These are phyloP conservation scores for Poronia punctata DNA, from an alignment of 495 filamentous ascomycete genomes.

Conservation along the genomic window DNA sequence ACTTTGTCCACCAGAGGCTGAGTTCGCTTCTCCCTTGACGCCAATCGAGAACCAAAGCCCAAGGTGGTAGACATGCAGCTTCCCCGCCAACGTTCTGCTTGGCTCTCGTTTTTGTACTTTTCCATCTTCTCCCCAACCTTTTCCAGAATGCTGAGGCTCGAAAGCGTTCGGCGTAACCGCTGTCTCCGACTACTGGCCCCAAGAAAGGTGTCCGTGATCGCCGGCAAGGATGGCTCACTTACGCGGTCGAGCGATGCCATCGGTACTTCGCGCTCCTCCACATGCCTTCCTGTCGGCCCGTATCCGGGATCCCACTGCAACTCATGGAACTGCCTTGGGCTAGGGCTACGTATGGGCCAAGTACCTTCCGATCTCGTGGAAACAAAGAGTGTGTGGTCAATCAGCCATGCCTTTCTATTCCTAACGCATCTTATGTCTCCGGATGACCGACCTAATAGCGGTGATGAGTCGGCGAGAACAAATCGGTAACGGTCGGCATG, in stretches of 20 bases:
- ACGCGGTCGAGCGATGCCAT: slow-evolving; percentile 13
- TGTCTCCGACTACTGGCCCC: slow-evolving; percentile 7
- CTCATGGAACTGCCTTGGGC: slow-evolving; percentile 24
- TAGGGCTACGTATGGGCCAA: slow-evolving; percentile 21
- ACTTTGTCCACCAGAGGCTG: slow-evolving; percentile 3
- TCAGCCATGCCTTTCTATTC: slow-evolving; percentile 25
- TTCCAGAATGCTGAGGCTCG: slow-evolving; percentile 11
- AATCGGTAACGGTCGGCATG: slow-evolving; percentile 22
- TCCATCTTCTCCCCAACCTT: slow-evolving; percentile 10
- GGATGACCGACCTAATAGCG: slow-evolving; percentile 10
- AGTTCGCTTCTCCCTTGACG: slow-evolving; percentile 10
- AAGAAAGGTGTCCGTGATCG: slow-evolving; percentile 12
- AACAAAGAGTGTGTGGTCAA: slow-evolving; percentile 26
- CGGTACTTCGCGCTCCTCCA: slow-evolving; percentile 19
- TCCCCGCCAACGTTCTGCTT: slow-evolving; percentile 14
- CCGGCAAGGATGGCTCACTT: slow-evolving; percentile 12
- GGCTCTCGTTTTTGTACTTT: slow-evolving; percentile 6
- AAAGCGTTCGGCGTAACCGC: slow-evolving; percentile 12
- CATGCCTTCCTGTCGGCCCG: slow-evolving; percentile 15
- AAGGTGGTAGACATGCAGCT: slow-evolving; percentile 18
- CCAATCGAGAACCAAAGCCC: slow-evolving; percentile 11
- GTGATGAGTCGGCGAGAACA: slow-evolving; percentile 23
- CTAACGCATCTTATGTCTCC: slow-evolving; percentile 22
- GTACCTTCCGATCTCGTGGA: slow-evolving; percentile 22
- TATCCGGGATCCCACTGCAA: slow-evolving; percentile 23